Conservation (phyloP, 805 yeast genomes). For the Starmerella sp. region DNA sequence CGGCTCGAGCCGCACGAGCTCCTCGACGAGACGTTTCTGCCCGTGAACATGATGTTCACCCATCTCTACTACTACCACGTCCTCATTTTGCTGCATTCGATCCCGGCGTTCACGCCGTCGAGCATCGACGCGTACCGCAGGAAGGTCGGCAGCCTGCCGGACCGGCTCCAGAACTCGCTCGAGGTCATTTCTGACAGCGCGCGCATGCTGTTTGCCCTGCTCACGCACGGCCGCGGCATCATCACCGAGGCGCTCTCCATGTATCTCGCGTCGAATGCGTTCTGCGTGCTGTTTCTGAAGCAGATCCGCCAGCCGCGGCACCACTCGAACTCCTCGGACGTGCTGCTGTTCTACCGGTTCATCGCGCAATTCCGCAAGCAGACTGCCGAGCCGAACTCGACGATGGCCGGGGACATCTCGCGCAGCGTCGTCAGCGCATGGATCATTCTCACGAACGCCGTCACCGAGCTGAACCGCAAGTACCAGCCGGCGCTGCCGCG, state of each 20-base stretch:
- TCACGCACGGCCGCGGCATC: neutral
- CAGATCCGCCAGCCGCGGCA: constrained; percentile 19
- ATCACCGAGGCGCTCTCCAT: constrained; percentile 3
- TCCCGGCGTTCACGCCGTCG: constrained; percentile 22
- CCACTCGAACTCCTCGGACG: constrained; percentile 12
- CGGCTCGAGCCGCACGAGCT: neutral
- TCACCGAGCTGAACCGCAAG: constrained; percentile 11
- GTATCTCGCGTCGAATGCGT: constrained; percentile 12
- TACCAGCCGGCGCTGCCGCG: neutral
- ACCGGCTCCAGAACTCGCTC: constrained; percentile 9
- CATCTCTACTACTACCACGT: constrained; percentile 17
- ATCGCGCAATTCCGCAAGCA: constrained; percentile 7
- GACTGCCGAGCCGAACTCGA: neutral
- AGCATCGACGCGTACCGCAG: constrained; percentile 6
- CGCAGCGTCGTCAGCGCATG: constrained; percentile 8
- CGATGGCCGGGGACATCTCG: neutral
- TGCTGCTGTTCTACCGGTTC: constrained; percentile 12
- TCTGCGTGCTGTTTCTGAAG: constrained; percentile 17
- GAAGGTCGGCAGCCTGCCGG: constrained; percentile 9
- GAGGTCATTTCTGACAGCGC: constrained; percentile 13
- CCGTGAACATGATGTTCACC: neutral
- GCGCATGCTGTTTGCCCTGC: neutral
- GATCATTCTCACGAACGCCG: constrained; percentile 11
- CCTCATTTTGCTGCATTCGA: constrained; percentile 18
- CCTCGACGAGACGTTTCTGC: too few relatives aligned